phyloP scores from a whole-genome alignment of 768 basidiomycete species.

The Gloeopeniophorella convolvens region DNA sequence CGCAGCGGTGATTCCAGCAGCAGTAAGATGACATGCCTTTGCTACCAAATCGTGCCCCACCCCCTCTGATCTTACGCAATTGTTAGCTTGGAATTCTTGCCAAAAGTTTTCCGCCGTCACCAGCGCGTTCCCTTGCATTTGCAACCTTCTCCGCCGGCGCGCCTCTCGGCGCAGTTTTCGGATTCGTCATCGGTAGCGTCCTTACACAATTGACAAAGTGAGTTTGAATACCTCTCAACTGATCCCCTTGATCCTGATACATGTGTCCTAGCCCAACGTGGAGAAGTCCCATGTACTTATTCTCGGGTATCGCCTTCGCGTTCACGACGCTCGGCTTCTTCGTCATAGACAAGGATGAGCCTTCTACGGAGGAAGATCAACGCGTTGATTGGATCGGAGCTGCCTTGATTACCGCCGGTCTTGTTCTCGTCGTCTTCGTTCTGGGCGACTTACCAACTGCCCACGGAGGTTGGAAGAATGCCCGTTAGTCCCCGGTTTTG shows the following conservation, averaged over 20 bases:
- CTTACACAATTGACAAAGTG: conserved; percentile 37
- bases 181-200: conserved; percentile 61
- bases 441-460: conserved; percentile 62
- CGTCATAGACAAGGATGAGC: conserved; percentile 53
- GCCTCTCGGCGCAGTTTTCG: conserved; percentile 71
- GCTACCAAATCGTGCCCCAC: not conserved
- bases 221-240: not conserved
- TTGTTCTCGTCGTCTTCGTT: conserved; percentile 67
- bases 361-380: conserved; percentile 27
- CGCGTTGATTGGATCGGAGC: conserved; percentile 79
- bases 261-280: conserved; percentile 44
- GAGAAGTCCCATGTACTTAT: conserved; percentile 60
- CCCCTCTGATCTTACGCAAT: no score
- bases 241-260: no score
- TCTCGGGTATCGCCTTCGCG: conserved; percentile 48
- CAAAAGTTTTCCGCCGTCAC: conserved; percentile 62
- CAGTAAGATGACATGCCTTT: conserved; percentile 51
- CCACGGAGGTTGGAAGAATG: conserved; percentile 52
- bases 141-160: conserved; percentile 82
- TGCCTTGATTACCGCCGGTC: conserved; percentile 51
- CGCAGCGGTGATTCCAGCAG: conserved; percentile 68
- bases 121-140: conserved; percentile 68
- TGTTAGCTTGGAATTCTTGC: conserved; percentile 75
- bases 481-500: conserved; percentile 43
- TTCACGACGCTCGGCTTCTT: conserved; percentile 47